phyloP scores from a whole-genome alignment of 208 protist species.

The Leishmania aethiopica region DNA sequence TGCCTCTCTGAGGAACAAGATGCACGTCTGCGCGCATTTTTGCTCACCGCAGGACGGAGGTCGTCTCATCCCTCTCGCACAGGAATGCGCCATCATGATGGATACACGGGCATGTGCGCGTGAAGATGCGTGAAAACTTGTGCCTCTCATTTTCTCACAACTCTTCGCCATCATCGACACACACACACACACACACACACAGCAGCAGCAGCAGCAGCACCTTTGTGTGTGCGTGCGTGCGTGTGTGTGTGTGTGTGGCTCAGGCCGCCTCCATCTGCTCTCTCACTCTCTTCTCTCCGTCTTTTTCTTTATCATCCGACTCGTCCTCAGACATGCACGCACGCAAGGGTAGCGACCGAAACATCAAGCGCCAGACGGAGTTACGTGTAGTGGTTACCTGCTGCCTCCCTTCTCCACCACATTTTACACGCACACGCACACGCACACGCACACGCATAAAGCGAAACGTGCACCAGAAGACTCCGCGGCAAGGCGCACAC shows the following conservation, averaged over 20 bases:
- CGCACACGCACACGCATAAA: constrained; percentile 12
- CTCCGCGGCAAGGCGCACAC: neutral
- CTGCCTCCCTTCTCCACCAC: neutral
- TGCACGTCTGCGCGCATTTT: neutral
- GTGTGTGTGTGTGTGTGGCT: constrained; percentile 1
- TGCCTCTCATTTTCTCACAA: neutral
- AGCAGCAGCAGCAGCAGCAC: no score
- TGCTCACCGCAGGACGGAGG: neutral
- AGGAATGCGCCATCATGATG: neutral
- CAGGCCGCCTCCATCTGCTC: neutral
- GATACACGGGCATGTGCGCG: neutral
- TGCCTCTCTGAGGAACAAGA: neutral
- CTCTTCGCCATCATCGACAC: neutral
- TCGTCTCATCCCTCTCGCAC: neutral
- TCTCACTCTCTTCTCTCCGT: neutral
- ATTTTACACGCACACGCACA: constrained; percentile 12
- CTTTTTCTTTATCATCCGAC: neutral
- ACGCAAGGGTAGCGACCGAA: neutral
- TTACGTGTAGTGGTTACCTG: neutral
- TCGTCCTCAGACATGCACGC: constrained; percentile 14
- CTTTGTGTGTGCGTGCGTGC: no score
- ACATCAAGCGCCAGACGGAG: neutral
- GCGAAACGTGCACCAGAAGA: neutral
- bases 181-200: neutral
- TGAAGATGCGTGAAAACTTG: neutral